These are phyloP conservation scores for Cyclocybe cylindracea DNA, from an alignment of 768 basidiomycete genomes.

Conservation along the genomic window DNA sequence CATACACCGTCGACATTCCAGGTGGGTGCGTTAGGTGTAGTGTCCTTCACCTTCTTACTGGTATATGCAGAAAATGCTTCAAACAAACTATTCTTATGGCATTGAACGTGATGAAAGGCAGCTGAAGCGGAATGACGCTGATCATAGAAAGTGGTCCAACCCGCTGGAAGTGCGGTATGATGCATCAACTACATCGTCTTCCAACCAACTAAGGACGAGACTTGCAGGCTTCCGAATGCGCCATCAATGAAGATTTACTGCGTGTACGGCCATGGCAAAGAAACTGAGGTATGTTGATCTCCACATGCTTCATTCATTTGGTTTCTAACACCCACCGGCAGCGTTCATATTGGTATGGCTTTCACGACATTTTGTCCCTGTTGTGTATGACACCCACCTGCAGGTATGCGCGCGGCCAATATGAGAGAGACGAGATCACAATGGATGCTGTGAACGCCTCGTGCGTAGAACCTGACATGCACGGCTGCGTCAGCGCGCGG, in stretches of 20 bases:
- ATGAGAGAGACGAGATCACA: slow-evolving; percentile 62
- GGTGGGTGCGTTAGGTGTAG: slow-evolving; percentile 34
- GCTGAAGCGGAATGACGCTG: slow-evolving; percentile 65
- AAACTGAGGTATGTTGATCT: slow-evolving; percentile 73
- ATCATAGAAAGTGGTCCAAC: slow-evolving; percentile 90
- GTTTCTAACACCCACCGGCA: slow-evolving; percentile 24
- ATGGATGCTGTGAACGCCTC: slow-evolving; percentile 43
- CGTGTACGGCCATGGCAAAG: slow-evolving; percentile 93
- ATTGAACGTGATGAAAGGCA: slow-evolving; percentile 75
- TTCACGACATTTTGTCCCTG: not conserved
- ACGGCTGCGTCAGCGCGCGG: slow-evolving; percentile 43
- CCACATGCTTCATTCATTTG: not conserved
- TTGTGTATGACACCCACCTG: not conserved
- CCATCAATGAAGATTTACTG: slow-evolving; percentile 93
- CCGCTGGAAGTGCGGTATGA: slow-evolving; percentile 76
- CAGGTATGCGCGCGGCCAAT: slow-evolving; percentile 74
- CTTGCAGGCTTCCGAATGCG: slow-evolving; percentile 74
- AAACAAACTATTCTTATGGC: slow-evolving; percentile 84
- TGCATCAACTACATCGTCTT: not conserved
- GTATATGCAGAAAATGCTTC: slow-evolving; percentile 68
- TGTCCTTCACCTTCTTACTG: not conserved
- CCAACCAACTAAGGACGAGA: not conserved
- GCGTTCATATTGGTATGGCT: slow-evolving; percentile 80
- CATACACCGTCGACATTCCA: slow-evolving; percentile 86
- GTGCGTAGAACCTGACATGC: slow-evolving; percentile 45